Evolutionary conservation across 2,329 filamentous ascomycete species (phyloP), one percentile per base, ranked within the genome.

Genomic region (Onygena corvina): DNA sequence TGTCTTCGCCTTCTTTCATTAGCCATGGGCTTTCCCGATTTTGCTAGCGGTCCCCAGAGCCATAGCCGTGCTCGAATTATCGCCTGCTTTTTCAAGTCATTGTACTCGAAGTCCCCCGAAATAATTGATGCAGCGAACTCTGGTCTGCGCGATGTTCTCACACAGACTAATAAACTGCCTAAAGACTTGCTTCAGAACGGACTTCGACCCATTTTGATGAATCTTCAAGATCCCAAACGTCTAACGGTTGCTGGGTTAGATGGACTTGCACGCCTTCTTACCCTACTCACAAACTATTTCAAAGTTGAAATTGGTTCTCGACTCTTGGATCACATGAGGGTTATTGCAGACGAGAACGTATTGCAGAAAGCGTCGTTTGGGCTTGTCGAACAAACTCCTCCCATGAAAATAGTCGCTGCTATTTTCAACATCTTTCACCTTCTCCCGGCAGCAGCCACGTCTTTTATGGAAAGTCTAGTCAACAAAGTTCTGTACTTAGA

Each of bases 381-480:
- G 1, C 82, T 95, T 57, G 86, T 96, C 52, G 93, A 98, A 64
- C 89, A 96, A 62, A 85, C 92, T 58, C 77, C 79, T 11, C 82
- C 86, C 57, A 94, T 98, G 83, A 94, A 92, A 68, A 84, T 96
- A 42, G 87, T 96, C 31, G 85, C 88, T 2, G 86, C 90, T 0
- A 93, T 96, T 48, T 84, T 98, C 64, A 92, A 94, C 61, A 90
- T 98, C 50, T 98, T 98, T 65, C 89, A 96, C 63, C 76, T 98
- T n/a, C 74, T 99, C 3, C 92, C 93, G 0, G 77, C 86, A 0
- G 87, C 87, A 7, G 93, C 93, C 1, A 86, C 89, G 52, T 81
- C 83, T 12, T 98, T 98, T 64, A 88, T 96, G 66, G 86, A 89
- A 53, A 80, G 85, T 25, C 76, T 98, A 36, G 86, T 96, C 45